phyloP scores from a whole-genome alignment of 108 stramenopile genomes.

The Bacterosira constricta region DNA sequence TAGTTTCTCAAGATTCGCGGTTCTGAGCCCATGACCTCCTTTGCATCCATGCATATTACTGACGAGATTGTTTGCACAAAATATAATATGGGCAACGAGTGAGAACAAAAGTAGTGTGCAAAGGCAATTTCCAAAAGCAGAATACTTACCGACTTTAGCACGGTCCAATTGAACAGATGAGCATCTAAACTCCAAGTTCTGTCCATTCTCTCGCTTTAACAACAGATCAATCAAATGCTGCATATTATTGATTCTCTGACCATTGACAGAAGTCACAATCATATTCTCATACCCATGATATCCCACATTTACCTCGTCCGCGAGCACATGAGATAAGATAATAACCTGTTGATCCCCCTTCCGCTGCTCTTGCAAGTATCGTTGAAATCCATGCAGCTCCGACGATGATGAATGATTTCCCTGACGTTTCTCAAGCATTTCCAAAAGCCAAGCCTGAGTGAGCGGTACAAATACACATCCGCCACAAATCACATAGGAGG shows the following conservation, averaged over 20 bases:
- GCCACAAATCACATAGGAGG: constrained; percentile 28
- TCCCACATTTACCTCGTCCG: constrained; percentile 37
- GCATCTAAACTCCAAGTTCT: constrained; percentile 20
- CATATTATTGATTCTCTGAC: constrained; percentile 20
- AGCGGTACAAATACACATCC: constrained; percentile 35
- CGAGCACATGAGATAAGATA: constrained; percentile 29
- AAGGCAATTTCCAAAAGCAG: background rate
- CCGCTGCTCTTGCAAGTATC: constrained; percentile 24
- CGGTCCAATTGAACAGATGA: constrained; percentile 4
- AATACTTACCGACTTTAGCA: constrained; percentile 22
- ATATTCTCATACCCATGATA: constrained; percentile 22
- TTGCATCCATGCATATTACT: constrained; percentile 16
- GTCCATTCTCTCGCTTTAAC: constrained; percentile 6
- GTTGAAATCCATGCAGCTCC: constrained; percentile 7
- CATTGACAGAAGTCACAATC: constrained; percentile 31
- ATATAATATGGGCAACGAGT: background rate
- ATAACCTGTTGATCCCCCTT: constrained; percentile 23
- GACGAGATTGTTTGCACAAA: background rate
- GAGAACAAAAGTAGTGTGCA: background rate
- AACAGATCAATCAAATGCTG: constrained; percentile 17
- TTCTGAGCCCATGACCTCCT: constrained; percentile 23
- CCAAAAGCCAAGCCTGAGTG: constrained; percentile 24
- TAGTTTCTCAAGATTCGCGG: constrained; percentile 20
- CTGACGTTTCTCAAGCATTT: background rate
- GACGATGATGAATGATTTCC: background rate